Conservation (phyloP, 2,329 filamentous ascomycete species). For the Cordyceps farinosa region DNA sequence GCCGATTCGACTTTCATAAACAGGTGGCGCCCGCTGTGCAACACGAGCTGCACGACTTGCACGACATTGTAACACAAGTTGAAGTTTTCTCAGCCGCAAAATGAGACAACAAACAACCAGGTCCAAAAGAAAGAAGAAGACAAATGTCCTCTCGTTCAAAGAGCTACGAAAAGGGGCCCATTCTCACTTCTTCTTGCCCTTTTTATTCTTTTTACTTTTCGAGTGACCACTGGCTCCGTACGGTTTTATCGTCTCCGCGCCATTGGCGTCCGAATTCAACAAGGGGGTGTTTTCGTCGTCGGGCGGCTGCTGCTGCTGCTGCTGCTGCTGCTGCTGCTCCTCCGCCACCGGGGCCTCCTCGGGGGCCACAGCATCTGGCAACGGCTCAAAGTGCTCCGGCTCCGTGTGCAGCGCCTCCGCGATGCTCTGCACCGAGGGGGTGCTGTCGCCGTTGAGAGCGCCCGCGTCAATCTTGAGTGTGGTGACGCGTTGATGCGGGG, state of each 20-base stretch:
- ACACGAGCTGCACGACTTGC: neutral
- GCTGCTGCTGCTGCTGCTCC: neutral
- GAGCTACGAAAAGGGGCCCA: neutral
- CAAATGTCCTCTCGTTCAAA: neutral
- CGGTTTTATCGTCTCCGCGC: slow-evolving; percentile 22
- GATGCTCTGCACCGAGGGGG: slow-evolving; percentile 1
- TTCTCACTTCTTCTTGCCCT: slow-evolving; percentile 37
- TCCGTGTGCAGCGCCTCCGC: slow-evolving; percentile 7
- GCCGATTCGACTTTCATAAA: neutral
- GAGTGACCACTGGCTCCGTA: slow-evolving; percentile 15
- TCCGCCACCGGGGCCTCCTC: neutral
- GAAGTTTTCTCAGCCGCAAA: neutral
- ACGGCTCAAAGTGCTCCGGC: slow-evolving; percentile 21
- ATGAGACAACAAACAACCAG: neutral
- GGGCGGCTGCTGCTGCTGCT: neutral
- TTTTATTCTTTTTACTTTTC: slow-evolving; percentile 24
- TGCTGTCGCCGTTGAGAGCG: neutral
- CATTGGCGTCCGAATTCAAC: slow-evolving; percentile 27
- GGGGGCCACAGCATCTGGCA: slow-evolving; percentile 12
- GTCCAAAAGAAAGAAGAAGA: neutral
- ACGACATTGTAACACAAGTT: neutral
- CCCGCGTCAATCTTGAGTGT: slow-evolving; percentile 17
- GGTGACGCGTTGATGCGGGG: slow-evolving; percentile 20
- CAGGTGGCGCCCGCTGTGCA: neutral
- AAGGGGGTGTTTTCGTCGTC: slow-evolving; percentile 31